Evolutionary conservation across 2,329 filamentous ascomycete species (phyloP), one percentile per base, ranked within the genome.

Genomic region (Colletotrichum paranaense): DNA sequence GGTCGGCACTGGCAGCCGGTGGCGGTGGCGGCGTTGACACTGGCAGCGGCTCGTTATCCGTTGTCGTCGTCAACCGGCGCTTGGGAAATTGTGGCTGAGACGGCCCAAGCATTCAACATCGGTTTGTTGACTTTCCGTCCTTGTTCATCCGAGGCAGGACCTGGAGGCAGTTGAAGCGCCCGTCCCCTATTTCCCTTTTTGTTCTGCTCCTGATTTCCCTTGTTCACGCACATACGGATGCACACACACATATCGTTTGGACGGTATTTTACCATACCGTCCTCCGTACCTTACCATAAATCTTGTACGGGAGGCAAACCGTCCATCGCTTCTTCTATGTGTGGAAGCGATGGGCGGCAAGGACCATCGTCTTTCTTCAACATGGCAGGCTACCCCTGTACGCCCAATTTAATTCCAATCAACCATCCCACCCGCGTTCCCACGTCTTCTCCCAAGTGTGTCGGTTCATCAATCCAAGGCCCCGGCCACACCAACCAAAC

Each of bases 401-500:
- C 52, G 24, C 12, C 52, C 52, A 65, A 57, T 65, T 57, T 52
- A 49, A 62, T 28, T 22, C 62, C 52, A 65, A 57, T 57, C 52
- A 11, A n/a, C 24, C 16, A 55, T 55, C 16, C 49, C 42, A 52
- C 52, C 11, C 9, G 30, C 30, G 16, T 46, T 46, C 32, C 52
- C 62, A 42, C 35, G 46, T 55, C 62, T 30, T 57, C 35, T 30
- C 52, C 53, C 53, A 5, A 49, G 42, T 49, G 42, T 49, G 46
- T 63, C 30, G 28, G 9, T 53, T 63, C 46, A 28, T 49, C 42
- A 49, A 49, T 53, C 49, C 46, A 32, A 16, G 16, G 52, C 16
- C 38, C 26, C 59, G 59, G 59, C 59, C 38, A n/a, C 38, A 49
- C 59, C 59, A 49, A 30, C 59, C 38, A 66, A 59, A 42, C 68